Percentiles rank a stretch among this genome's conserved stretches.
Evolutionary conservation across 2,329 filamentous ascomycete species (phyloP).

Genomic region (Xylaria sp.): DNA sequence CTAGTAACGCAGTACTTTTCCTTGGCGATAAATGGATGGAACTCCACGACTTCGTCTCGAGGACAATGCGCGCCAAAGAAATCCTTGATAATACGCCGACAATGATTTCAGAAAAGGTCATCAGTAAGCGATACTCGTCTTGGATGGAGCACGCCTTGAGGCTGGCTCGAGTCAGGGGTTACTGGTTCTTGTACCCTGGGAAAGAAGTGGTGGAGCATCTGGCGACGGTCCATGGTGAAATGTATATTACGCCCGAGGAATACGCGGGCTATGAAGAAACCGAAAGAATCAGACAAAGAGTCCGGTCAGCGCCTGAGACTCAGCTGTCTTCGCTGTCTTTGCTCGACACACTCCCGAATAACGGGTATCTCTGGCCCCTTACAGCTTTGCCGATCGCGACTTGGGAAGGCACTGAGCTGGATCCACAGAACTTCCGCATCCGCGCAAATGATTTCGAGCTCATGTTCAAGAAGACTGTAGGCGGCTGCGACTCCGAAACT

Average conservation of each 20-base stretch:
- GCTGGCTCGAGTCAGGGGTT: constrained; percentile 79
- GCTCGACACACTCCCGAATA: constrained; percentile 60
- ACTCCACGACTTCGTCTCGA: constrained; percentile 81
- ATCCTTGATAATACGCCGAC: constrained; percentile 52
- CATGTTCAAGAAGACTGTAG: constrained; percentile 71
- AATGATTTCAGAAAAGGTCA: constrained; percentile 61
- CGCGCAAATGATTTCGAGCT: constrained; percentile 64
- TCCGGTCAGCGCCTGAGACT: constrained; percentile 45
- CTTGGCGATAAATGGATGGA: constrained; percentile 89
- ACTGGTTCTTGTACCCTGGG: constrained; percentile 82
- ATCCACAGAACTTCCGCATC: constrained; percentile 54
- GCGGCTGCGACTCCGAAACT: constrained; percentile 66
- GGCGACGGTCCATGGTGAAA: constrained; percentile 80
- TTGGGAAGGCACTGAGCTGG: constrained; percentile 69
- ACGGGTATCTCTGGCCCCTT: constrained; percentile 58
- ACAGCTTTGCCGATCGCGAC: constrained; percentile 68
- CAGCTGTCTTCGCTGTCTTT: constrained; percentile 61
- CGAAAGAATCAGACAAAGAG: constrained; percentile 44
- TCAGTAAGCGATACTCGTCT: constrained; percentile 48
- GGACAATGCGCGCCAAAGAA: constrained; percentile 63
- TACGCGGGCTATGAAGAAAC: constrained; percentile 53
- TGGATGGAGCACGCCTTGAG: constrained; percentile 74
- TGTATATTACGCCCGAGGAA: constrained; percentile 79
- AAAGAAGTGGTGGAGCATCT: constrained; percentile 65
- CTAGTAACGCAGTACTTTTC: constrained; percentile 82